A percentile compares a stretch with the other conserved stretches of the same genome.
These are phyloP conservation scores for Conticribra weissflogii DNA, from an alignment of 108 stramenopile genomes.

Conservation along the genomic window DNA sequence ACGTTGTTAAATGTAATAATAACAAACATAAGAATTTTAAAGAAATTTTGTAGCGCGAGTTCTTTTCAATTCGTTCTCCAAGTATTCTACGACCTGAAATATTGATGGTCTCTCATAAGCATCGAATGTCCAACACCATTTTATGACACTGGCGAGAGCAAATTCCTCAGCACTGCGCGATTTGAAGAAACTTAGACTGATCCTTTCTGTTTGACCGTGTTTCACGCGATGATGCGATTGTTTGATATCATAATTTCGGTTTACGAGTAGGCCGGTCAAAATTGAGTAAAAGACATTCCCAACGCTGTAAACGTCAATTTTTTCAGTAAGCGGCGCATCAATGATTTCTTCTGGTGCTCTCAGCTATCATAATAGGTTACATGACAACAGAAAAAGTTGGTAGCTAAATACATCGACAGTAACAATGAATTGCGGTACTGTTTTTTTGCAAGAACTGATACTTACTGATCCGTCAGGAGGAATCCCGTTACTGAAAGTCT, in stretches of 20 bases:
- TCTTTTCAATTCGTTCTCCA: slow-evolving; percentile 39
- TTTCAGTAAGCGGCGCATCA: slow-evolving; percentile 51
- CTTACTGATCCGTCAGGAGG: slow-evolving; percentile 29
- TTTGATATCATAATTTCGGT: not conserved
- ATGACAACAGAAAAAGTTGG: not conserved
- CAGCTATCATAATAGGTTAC: slow-evolving; percentile 14
- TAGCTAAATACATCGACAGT: too few relatives aligned
- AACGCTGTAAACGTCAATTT: slow-evolving; percentile 71
- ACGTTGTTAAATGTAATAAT: slow-evolving; percentile 14
- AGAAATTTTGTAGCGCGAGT: not conserved
- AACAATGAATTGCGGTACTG: too few relatives aligned
- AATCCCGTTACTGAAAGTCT: slow-evolving; percentile 7
- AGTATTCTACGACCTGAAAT: slow-evolving; percentile 64
- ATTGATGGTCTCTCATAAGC: slow-evolving; percentile 63
- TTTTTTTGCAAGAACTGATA: too few relatives aligned
- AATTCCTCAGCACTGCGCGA: slow-evolving; percentile 6
- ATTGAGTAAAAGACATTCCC: slow-evolving; percentile 72
- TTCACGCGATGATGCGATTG: slow-evolving; percentile 13
- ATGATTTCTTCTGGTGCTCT: slow-evolving; percentile 69
- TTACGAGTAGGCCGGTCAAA: slow-evolving; percentile 47
- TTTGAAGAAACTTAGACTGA: slow-evolving; percentile 14
- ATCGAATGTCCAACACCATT: slow-evolving; percentile 54
- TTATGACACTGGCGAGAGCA: slow-evolving; percentile 57
- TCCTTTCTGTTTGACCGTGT: slow-evolving; percentile 15
- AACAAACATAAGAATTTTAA: not conserved